Evolutionary conservation across 768 basidiomycete species (phyloP), one percentile per base, ranked within the genome.

Genomic region (Ramaria sp.): DNA sequence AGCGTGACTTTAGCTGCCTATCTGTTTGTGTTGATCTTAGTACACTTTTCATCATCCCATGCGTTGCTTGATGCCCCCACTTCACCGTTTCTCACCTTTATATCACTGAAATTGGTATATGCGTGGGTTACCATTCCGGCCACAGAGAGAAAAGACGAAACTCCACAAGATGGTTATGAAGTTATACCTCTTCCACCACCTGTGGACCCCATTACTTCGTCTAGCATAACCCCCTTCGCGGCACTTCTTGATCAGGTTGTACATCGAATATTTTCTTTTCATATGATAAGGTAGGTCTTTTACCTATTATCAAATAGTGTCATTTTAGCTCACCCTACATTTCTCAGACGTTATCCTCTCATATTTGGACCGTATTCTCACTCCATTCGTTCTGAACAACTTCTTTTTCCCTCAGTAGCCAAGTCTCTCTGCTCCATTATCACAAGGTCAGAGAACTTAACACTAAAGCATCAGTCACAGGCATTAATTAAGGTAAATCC

Each of bases 291-390:
- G 84, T 83, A 60, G 41, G 72, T 65, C 56, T 56, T 52, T 34
- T 32, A 56, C 27, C 47, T 58, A 41, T 55, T 48, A 24, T 16
- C 42, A n/a, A 50, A 59, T 37, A 24, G 62, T 7, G 41, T 58
- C 20, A 52, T 56, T 58, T 61, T 32, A 34, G 32, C 7, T 34
- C 32, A 34, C 7, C 9, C 13, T 28, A 58, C 52, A 55, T 36
- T 34, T 37, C 16, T 41, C 60, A 89, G 88, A 61, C 79, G 81
- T 2, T 88, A 88, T 67, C 88, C 88, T 20, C 70, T 87, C 37
- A 77, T 88, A 54, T 90, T 89, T 64, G 88, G 88, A 2, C 66
- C 72, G 25, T 81, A 81, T 55, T 27, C 34, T 47, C 61, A 87
- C 83, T 78, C 78, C 70, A 70, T 84, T 32, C 76, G 78, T 53